These are phyloP conservation scores for Tulasnella sp. DNA, from an alignment of 768 basidiomycete genomes.

Conservation along the genomic window DNA sequence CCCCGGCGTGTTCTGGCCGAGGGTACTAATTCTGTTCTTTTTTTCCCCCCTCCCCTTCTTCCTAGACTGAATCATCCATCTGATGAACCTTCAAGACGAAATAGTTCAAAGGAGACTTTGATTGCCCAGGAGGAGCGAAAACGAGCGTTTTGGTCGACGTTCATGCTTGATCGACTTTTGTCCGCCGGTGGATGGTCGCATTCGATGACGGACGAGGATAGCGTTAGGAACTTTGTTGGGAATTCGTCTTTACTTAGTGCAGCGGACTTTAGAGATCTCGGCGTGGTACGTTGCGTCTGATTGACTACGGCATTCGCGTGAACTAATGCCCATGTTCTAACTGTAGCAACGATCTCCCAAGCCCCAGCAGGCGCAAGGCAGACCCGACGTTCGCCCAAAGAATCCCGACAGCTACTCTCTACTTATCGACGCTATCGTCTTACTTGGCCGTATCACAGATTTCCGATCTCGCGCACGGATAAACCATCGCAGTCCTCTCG, in stretches of 20 bases:
- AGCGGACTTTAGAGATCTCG: slow-evolving; percentile 5
- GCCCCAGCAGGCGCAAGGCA: neutral
- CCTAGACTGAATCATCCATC: neutral
- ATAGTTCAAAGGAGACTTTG: neutral
- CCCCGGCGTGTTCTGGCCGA: too few relatives aligned
- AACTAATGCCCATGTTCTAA: neutral
- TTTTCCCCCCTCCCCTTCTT: neutral
- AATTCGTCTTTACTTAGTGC: neutral
- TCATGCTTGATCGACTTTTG: slow-evolving; percentile 15
- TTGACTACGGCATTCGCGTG: too few relatives aligned
- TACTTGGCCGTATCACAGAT: slow-evolving; percentile 11
- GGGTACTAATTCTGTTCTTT: too few relatives aligned
- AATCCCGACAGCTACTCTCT: slow-evolving; percentile 8
- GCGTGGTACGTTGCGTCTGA: neutral
- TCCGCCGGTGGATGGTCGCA: slow-evolving; percentile 8
- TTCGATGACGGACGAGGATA: slow-evolving; percentile 2
- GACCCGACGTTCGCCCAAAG: neutral
- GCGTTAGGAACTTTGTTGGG: neutral
- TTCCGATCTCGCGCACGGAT: neutral
- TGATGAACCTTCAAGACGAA: neutral
- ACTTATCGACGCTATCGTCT: slow-evolving; percentile 7
- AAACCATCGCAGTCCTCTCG: neutral
- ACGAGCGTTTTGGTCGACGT: slow-evolving; percentile 14
- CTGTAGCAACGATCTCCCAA: neutral
- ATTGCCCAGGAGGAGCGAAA: slow-evolving; percentile 3